Evolutionary conservation across 2,329 filamentous ascomycete species (phyloP).

Genomic region (Diaporthe ampelina): DNA sequence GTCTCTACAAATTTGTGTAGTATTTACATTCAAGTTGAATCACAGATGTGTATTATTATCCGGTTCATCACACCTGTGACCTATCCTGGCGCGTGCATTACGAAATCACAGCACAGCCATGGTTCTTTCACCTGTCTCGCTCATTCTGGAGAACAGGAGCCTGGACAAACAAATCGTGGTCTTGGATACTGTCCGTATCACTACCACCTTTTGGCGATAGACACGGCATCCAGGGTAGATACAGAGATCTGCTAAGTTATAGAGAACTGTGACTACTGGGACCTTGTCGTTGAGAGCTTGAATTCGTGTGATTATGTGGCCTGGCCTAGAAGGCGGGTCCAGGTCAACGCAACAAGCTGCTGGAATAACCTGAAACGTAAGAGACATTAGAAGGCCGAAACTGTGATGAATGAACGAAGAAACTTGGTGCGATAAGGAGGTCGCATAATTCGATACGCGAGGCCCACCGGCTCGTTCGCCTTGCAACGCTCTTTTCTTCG

Average conservation of each 20-base stretch:
- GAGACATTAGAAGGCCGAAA: not conserved
- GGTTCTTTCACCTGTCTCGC: not conserved
- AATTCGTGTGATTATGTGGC: not conserved
- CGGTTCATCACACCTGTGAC: not conserved
- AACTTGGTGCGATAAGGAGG: not conserved
- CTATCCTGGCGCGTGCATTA: not conserved
- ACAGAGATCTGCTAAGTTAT: not conserved
- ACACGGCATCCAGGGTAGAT: not conserved
- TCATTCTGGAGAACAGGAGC: not conserved
- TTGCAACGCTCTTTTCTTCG: not conserved
- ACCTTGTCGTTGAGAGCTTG: not conserved
- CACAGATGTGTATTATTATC: not conserved
- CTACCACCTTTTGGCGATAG: not conserved
- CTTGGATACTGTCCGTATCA: not conserved
- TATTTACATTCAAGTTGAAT: not conserved
- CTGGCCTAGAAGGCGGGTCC: not conserved
- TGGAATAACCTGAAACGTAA: not conserved
- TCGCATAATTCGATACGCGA: not conserved
- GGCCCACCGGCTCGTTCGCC: not conserved
- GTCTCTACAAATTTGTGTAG: not conserved
- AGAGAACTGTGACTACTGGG: not conserved
- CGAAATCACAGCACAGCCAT: not conserved
- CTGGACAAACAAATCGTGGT: not conserved
- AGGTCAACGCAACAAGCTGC: not conserved
- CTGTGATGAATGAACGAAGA: not conserved